These are phyloP conservation scores for Phytophthora crassamura DNA, from an alignment of 352 stramenopile genomes.

Conservation along the genomic window DNA sequence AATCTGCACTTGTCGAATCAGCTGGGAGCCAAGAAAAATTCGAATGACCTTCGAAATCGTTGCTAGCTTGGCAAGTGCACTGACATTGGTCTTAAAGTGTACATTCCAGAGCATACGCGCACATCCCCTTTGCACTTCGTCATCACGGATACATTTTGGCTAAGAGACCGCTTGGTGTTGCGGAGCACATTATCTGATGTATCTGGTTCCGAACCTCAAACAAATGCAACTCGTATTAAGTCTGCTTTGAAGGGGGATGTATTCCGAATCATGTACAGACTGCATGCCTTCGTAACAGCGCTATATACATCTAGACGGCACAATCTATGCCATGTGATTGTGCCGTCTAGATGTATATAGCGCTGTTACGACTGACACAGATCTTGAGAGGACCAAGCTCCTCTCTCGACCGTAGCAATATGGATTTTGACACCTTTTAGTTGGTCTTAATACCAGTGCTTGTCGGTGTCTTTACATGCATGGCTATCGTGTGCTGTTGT, in stretches of 20 bases:
- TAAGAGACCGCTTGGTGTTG: conserved; percentile 43
- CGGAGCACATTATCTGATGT: conserved; percentile 44
- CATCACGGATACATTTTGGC: conserved; percentile 42
- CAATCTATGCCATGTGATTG: conserved; percentile 44
- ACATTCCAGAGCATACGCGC: conserved; percentile 37
- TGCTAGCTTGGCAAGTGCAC: conserved; percentile 45
- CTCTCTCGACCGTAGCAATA: conserved; percentile 46
- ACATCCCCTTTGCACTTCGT: conserved; percentile 37
- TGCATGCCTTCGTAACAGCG: conserved; percentile 43
- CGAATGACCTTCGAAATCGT: conserved; percentile 54
- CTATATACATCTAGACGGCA: conserved; percentile 54
- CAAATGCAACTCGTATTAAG: conserved; percentile 29
- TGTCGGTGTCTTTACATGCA: conserved; percentile 50
- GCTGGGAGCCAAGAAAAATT: conserved; percentile 50
- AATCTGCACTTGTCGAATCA: conserved; percentile 49
- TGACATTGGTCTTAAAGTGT: conserved; percentile 56
- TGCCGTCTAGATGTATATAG: too few relatives aligned
- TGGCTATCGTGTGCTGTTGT: conserved; percentile 31
- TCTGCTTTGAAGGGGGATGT: conserved; percentile 30
- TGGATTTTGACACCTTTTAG: conserved; percentile 45
- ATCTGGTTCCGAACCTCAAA: conserved; percentile 32
- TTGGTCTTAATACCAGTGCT: conserved; percentile 45
- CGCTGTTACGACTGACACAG: too few relatives aligned
- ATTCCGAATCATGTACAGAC: conserved; percentile 53
- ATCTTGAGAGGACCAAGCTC: conserved; percentile 44